These are phyloP conservation scores for Tolypocladium guangdongense DNA, from an alignment of 2,329 filamentous ascomycete genomes.

Conservation along the genomic window DNA sequence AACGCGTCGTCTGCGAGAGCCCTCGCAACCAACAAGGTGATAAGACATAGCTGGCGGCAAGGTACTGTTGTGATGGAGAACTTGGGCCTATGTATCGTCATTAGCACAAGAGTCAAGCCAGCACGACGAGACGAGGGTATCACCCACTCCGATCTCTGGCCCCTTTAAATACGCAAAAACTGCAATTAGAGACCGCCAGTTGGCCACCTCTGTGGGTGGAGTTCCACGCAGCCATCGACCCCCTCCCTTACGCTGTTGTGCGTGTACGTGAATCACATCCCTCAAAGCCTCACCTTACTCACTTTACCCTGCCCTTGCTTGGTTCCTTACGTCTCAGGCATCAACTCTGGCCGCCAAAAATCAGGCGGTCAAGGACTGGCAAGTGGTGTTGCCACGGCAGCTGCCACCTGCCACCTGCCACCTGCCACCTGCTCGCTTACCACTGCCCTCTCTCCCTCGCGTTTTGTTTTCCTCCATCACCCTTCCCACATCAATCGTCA, in stretches of 20 bases:
- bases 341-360: not conserved
- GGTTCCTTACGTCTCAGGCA: not conserved
- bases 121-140: no score
- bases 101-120: no score
- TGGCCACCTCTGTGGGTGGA: not conserved
- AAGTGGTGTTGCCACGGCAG: not conserved
- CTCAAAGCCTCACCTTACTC: not conserved
- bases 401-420: not conserved
- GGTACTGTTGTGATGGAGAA: no score
- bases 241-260: no score
- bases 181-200: not conserved
- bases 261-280: not conserved
- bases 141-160: no score
- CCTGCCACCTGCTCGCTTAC: not conserved
- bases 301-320: not conserved
- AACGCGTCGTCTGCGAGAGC: no score
- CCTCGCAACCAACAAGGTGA: no score
- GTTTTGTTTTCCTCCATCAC: not conserved
- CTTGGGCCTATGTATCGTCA: no score
- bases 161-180: no score
- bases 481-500: not conserved
- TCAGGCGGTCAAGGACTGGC: not conserved
- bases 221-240: not conserved
- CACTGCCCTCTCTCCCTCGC: not conserved
- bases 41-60: no score